Conservation (phyloP, 768 basidiomycete genomes). For the Antrodiella citrinella region DNA sequence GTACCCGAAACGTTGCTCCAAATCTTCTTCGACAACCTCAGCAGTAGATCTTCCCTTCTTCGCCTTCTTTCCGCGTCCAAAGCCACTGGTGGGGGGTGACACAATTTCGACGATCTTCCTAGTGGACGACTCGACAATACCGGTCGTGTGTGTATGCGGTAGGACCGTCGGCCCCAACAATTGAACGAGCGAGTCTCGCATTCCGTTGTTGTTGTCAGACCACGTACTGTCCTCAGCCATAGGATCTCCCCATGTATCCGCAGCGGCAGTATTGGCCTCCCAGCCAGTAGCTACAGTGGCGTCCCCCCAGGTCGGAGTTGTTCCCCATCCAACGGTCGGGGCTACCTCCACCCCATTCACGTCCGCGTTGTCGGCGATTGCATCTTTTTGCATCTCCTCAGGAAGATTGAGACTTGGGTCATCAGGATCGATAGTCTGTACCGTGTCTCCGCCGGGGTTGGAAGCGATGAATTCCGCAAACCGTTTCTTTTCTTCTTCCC, state of each 20-base stretch:
- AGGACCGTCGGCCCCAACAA: conserved; percentile 50
- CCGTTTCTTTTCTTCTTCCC: conserved; percentile 4
- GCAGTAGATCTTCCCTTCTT: conserved; percentile 5
- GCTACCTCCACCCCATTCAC: conserved; percentile 9
- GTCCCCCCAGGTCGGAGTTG: conserved; percentile 2
- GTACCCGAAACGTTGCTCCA: conserved; percentile 39
- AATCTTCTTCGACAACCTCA: conserved; percentile 36
- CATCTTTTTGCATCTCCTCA: conserved; percentile 10
- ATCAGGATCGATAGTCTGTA: conserved; percentile 12
- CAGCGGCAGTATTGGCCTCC: background rate
- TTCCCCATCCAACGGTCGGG: conserved; percentile 3
- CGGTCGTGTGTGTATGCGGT: conserved; percentile 55
- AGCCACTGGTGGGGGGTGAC: conserved; percentile 28
- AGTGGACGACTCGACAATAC: conserved; percentile 58
- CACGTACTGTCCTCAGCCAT: background rate
- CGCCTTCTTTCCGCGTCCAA: conserved; percentile 12
- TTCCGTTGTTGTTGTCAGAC: conserved; percentile 3
- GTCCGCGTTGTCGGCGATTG: conserved; percentile 11
- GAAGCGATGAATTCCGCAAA: conserved; percentile 1
- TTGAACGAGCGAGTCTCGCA: conserved; percentile 20
- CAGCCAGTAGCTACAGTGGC: conserved; percentile 3
- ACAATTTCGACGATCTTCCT: conserved; percentile 44
- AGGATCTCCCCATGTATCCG: too few relatives aligned
- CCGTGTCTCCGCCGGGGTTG: background rate
- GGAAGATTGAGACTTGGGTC: conserved; percentile 5